Base-by-base conservation (phyloP, 257 asterid species). In the Thymus mandschuricus region DNA sequence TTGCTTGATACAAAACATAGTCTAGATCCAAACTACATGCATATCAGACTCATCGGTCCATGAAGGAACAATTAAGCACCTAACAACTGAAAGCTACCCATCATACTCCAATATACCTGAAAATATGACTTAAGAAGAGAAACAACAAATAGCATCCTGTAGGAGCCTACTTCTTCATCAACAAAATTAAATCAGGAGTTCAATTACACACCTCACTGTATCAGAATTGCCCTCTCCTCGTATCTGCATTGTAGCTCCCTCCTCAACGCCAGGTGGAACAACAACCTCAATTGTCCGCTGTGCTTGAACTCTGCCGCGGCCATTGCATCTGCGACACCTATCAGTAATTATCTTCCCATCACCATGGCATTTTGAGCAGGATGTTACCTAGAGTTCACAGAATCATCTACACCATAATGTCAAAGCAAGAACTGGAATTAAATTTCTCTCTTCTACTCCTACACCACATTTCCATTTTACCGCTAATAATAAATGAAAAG, bases 171-270 rank as follows among this genome's bases (percentile, higher is more conserved):
- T 70, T 61, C 71, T 49, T 58, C 69, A 60, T 38, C 64, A 54
- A 52, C 35, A 65, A 57, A 70, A 64, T 15, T 30, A 44, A 30
- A 75, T 61, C 51, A 38, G 56, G 65, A 66, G 13, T 55, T 57
- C 12, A 69, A 66, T 64, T 34, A 30, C 81, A 46, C 65, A 91
- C 99, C 99, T 88, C 74, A 69, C 81, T 59, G 79, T 76, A 85
- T 94, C 98, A 78, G 85, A 49, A 87, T 82, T 94, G 64, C 99
- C 98, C 81, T 91, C 98, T 79, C 99, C 96, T 71, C 69, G 92
- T 70, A 91, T 70, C 84, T 75, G 91, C 95, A 94, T 88, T 33
- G 88, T 83, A 74, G 90, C 85, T 74, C 97, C 97, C 75, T 94
- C 86, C 67, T 81, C 74, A 76, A 88, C 70, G 29, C 99, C 99